Conservation (phyloP, 805 yeast genomes). For the Yamadazyma kitorensis region DNA sequence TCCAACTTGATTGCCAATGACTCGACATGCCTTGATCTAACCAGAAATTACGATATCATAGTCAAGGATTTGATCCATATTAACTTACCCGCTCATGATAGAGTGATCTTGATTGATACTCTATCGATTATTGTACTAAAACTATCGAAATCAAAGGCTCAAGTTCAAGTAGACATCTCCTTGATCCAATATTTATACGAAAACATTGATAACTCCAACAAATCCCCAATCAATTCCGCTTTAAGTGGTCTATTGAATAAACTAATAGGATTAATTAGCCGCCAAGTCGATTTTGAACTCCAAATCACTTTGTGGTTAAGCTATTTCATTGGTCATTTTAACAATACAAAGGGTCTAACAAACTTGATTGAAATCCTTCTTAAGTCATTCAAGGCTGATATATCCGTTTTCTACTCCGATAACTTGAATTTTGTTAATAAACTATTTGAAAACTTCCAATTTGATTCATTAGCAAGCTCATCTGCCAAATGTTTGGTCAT, state of each 20-base stretch:
- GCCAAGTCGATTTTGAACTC: no score
- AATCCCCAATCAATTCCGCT: conserved; percentile 3
- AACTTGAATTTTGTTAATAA: conserved; percentile 19
- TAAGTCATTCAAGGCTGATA: no score
- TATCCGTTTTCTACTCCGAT: not conserved
- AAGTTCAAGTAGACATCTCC: not conserved
- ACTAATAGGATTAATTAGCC: no score
- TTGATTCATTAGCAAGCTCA: conserved; percentile 64
- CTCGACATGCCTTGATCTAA: no score
- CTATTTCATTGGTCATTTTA: no score
- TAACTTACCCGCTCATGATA: not conserved
- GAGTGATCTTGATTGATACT: conserved; percentile 3
- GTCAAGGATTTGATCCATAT: not conserved
- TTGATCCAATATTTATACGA: conserved; percentile 1
- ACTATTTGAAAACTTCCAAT: conserved; percentile 50
- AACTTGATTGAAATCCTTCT: no score
- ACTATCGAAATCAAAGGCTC: conserved; percentile 4
- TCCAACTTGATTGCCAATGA: not conserved
- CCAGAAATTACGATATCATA: not conserved
- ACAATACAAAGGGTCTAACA: no score
- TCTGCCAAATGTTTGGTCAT: conserved; percentile 56
- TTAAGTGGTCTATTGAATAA: no score
- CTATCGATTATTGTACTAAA: conserved; percentile 7
- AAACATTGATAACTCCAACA: conserved; percentile 3
- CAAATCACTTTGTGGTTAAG: no score